These are phyloP conservation scores for Clarireedia homoeocarpa DNA, from an alignment of 2,329 filamentous ascomycete genomes.

Conservation along the genomic window DNA sequence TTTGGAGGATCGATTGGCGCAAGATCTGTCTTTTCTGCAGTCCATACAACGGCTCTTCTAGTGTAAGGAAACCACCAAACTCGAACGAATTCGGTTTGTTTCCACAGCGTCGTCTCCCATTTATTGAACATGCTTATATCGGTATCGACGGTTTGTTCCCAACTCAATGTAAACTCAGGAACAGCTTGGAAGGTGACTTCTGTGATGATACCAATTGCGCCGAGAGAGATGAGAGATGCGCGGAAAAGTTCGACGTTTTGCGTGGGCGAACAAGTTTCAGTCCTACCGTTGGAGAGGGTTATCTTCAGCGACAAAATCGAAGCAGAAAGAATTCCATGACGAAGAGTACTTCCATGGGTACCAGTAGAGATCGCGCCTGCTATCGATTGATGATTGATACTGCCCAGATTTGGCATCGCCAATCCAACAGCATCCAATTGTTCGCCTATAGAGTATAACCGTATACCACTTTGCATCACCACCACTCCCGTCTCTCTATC, in stretches of 20 bases:
- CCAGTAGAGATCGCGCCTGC: constrained; percentile 88
- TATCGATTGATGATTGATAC: constrained; percentile 90
- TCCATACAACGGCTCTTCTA: constrained; percentile 80
- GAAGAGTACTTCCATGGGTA: constrained; percentile 82
- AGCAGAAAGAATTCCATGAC: constrained; percentile 78
- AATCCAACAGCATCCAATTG: constrained; percentile 68
- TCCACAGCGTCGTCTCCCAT: constrained; percentile 76
- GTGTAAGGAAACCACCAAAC: constrained; percentile 99
- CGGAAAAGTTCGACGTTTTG: constrained; percentile 75
- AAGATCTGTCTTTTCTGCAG: constrained; percentile 68
- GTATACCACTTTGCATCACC: constrained; percentile 80
- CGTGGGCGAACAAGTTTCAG: constrained; percentile 58
- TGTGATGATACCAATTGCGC: constrained; percentile 82
- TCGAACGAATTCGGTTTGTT: constrained; percentile 75
- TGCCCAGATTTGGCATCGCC: constrained; percentile 86
- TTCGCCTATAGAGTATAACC: constrained; percentile 65
- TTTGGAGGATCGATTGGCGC: constrained; percentile 45
- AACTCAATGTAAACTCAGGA: constrained; percentile 74
- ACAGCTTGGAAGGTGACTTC: constrained; percentile 81
- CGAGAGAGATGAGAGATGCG: constrained; percentile 78
- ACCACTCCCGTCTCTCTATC: constrained; percentile 59
- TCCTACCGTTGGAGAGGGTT: constrained; percentile 72
- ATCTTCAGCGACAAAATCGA: constrained; percentile 68
- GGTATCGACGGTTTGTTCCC: constrained; percentile 71
- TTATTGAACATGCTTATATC: constrained; percentile 60